Conservation (phyloP, 345 rosid genomes). For the Arabis alpina region DNA sequence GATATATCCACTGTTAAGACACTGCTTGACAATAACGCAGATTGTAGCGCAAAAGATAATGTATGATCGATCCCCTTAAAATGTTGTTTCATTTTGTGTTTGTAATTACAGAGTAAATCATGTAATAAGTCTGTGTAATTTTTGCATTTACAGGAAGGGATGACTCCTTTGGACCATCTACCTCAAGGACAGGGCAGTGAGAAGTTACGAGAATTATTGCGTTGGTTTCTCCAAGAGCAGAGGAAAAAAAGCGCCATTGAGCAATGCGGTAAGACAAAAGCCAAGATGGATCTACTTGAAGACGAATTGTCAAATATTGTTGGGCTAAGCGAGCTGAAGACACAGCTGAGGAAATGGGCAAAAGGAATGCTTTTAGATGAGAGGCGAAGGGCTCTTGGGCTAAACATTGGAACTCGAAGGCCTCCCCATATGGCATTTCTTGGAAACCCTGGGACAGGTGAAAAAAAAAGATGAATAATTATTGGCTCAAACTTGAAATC, state of each 20-base stretch:
- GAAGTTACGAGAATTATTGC: constrained; percentile 63
- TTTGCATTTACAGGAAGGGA: constrained; percentile 68
- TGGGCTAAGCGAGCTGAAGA: constrained; percentile 82
- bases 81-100: background rate
- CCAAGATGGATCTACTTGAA: constrained; percentile 93
- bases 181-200: constrained; percentile 80
- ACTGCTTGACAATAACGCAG: constrained; percentile 80
- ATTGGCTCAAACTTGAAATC: no score
- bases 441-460: constrained; percentile 99
- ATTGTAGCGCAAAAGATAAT: constrained; percentile 89
- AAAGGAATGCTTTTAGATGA: constrained; percentile 99
- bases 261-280: constrained; percentile 76
- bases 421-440: constrained; percentile 99
- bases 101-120: no score
- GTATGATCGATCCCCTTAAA: constrained; percentile 40
- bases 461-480: background rate
- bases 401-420: constrained; percentile 80
- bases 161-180: constrained; percentile 91
- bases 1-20: constrained; percentile 81
- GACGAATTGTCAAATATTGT: constrained; percentile 71
- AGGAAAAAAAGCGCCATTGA: constrained; percentile 76
- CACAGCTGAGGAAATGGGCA: constrained; percentile 93
- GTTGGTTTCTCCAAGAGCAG: constrained; percentile 75
- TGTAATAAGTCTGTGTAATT: constrained; percentile 13
- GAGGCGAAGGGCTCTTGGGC: constrained; percentile 85